These are phyloP conservation scores for Globisporangium recalcitrans DNA, from an alignment of 352 stramenopile genomes.

Conservation along the genomic window DNA sequence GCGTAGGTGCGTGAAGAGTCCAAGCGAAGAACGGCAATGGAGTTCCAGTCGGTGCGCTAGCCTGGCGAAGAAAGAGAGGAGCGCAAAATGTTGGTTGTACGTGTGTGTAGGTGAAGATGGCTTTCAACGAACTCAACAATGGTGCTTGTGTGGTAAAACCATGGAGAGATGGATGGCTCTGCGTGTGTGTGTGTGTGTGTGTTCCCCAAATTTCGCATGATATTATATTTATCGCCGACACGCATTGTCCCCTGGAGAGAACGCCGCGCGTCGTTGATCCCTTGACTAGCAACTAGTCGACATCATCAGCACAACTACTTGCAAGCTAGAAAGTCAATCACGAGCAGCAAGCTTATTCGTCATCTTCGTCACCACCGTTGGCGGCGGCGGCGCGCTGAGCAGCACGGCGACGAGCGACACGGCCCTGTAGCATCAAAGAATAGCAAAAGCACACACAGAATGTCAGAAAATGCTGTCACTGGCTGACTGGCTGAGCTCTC, in stretches of 20 bases:
- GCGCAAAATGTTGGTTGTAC: not conserved
- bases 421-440: slow-evolving; percentile 49
- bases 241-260: not conserved
- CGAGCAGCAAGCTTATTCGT: slow-evolving; percentile 60
- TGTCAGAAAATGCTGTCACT: not conserved
- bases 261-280: slow-evolving; percentile 19
- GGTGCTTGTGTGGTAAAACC: not conserved
- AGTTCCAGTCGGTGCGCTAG: not conserved
- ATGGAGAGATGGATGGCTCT: slow-evolving; percentile 20
- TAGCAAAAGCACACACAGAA: slow-evolving; percentile 2
- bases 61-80: not conserved
- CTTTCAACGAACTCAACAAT: not conserved
- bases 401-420: slow-evolving; percentile 93
- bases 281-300: slow-evolving; percentile 22
- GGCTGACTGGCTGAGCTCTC: not conserved
- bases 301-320: slow-evolving; percentile 13
- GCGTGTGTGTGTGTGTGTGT: slow-evolving; percentile 1
- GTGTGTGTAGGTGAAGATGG: not conserved
- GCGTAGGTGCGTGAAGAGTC: not conserved
- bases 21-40: not conserved
- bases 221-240: slow-evolving; percentile 68
- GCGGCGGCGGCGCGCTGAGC: slow-evolving; percentile 89
- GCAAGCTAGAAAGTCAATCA: slow-evolving; percentile 19
- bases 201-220: slow-evolving; percentile 79
- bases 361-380: slow-evolving; percentile 81